A percentile compares a stretch with the other conserved stretches of the same genome.
phyloP scores from a whole-genome alignment of 2,329 filamentous ascomycete genomes.

The Graphium sp. region DNA sequence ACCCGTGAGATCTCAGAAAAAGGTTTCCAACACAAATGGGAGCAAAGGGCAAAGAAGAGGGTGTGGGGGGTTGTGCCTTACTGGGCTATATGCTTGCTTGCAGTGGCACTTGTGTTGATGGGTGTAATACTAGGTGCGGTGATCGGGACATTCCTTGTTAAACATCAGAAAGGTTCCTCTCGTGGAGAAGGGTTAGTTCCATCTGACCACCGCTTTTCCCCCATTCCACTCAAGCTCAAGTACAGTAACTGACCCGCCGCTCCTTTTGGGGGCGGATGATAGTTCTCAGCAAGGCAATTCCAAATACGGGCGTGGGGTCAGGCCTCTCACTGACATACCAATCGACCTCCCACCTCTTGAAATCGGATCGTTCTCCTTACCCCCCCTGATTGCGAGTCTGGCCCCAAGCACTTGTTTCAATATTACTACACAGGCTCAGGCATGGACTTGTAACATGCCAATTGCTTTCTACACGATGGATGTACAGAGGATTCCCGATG shows the following conservation, averaged over 20 bases:
- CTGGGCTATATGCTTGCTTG: slow-evolving; percentile 39
- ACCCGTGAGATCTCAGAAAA: slow-evolving; percentile 30
- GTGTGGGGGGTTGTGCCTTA: slow-evolving; percentile 42
- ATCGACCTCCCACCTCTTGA: slow-evolving; percentile 32
- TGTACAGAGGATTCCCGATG: slow-evolving; percentile 14
- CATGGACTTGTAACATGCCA: slow-evolving; percentile 47
- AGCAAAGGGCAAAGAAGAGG: slow-evolving; percentile 32
- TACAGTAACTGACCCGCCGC: too few relatives aligned
- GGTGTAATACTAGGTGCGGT: slow-evolving; percentile 40
- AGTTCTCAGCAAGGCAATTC: slow-evolving; percentile 1
- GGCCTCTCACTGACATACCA: slow-evolving; percentile 31
- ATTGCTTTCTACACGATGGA: slow-evolving; percentile 25
- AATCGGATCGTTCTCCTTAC: slow-evolving; percentile 38
- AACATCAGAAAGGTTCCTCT: slow-evolving; percentile 11
- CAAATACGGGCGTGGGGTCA: slow-evolving; percentile 12
- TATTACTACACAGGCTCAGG: slow-evolving; percentile 31
- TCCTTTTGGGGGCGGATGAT: too few relatives aligned
- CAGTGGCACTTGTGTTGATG: slow-evolving; percentile 30
- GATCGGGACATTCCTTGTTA: slow-evolving; percentile 26
- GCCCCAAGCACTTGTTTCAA: slow-evolving; percentile 38
- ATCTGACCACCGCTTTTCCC: too few relatives aligned
- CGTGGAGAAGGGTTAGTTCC: too few relatives aligned
- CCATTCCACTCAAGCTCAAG: too few relatives aligned
- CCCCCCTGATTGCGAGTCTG: slow-evolving; percentile 30
- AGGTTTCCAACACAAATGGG: slow-evolving; percentile 28